These are phyloP conservation scores for Candida insectalens DNA, from an alignment of 805 yeast species.

Conservation along the genomic window DNA sequence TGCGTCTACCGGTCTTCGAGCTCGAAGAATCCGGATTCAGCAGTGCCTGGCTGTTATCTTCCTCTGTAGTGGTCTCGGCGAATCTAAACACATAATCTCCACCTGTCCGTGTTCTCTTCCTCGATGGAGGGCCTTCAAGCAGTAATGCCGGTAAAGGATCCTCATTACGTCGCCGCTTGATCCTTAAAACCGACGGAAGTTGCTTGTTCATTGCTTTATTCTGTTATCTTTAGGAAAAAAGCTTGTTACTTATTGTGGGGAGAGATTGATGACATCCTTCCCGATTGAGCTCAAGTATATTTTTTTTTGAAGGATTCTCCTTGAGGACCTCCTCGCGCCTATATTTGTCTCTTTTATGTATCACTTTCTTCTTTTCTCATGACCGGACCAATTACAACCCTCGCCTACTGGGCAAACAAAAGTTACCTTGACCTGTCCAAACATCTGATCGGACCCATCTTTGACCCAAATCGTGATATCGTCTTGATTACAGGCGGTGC, in stretches of 20 bases:
- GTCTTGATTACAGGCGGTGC: slow-evolving; percentile 80
- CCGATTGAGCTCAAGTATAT: no score
- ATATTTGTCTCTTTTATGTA: no score
- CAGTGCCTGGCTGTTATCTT: not conserved
- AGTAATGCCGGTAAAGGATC: slow-evolving; percentile 81
- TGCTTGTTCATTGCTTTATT: slow-evolving; percentile 36
- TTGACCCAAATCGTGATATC: slow-evolving; percentile 47
- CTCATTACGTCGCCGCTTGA: slow-evolving; percentile 78
- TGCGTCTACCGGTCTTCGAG: not conserved
- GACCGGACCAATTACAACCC: slow-evolving; percentile 21
- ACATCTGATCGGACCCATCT: slow-evolving; percentile 37
- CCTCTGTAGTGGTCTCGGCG: slow-evolving; percentile 13
- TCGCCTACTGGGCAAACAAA: slow-evolving; percentile 18
- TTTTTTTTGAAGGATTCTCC: no score
- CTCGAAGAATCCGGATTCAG: not conserved
- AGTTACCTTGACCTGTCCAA: slow-evolving; percentile 25
- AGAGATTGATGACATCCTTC: no score
- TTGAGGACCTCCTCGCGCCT: no score
- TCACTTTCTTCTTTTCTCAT: slow-evolving; percentile 10
- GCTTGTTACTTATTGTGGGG: no score
- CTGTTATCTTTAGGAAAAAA: no score
- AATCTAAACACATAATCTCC: slow-evolving; percentile 32
- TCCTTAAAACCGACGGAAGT: slow-evolving; percentile 65
- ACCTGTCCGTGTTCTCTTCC: slow-evolving; percentile 6
- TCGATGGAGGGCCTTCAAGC: slow-evolving; percentile 31